These are phyloP conservation scores for Raddia guianensis DNA, from an alignment of 176 grass and related monocot species.

Conservation along the genomic window DNA sequence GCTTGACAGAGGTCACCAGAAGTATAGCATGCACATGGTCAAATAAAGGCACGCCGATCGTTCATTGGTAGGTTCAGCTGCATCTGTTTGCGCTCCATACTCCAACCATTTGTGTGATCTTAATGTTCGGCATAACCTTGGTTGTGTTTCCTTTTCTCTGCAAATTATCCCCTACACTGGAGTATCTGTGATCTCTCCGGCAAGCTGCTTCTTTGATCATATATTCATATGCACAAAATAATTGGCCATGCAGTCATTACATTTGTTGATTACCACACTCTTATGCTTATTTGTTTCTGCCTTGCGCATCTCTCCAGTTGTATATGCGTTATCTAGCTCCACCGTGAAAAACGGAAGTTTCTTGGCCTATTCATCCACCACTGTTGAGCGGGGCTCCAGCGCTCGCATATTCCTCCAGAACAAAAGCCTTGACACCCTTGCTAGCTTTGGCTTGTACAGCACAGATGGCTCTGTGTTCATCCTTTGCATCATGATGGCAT, in stretches of 20 bases:
- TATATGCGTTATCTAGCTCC: neutral
- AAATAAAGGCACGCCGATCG: too few relatives aligned
- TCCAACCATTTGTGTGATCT: too few relatives aligned
- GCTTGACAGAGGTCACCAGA: too few relatives aligned
- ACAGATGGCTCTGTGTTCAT: neutral
- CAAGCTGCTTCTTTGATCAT: too few relatives aligned
- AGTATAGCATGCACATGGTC: too few relatives aligned
- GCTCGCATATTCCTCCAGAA: slow-evolving; percentile 9
- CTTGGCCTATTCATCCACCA: neutral
- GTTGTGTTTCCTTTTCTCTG: too few relatives aligned
- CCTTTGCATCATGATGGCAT: slow-evolving; percentile 12
- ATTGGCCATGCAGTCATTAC: neutral
- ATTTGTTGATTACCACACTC: neutral
- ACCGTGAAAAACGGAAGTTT: neutral
- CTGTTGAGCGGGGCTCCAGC: neutral
- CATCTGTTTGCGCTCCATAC: too few relatives aligned
- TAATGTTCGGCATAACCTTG: too few relatives aligned
- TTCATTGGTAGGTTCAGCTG: too few relatives aligned
- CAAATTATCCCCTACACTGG: too few relatives aligned
- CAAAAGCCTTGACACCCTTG: neutral
- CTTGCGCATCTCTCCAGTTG: neutral
- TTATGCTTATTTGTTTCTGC: neutral
- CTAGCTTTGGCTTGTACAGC: slow-evolving; percentile 4
- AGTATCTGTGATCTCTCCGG: too few relatives aligned
- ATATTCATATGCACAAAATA: too few relatives aligned